These are phyloP conservation scores for Arachis stenosperma DNA, from an alignment of 306 rosid species.

Conservation along the genomic window DNA sequence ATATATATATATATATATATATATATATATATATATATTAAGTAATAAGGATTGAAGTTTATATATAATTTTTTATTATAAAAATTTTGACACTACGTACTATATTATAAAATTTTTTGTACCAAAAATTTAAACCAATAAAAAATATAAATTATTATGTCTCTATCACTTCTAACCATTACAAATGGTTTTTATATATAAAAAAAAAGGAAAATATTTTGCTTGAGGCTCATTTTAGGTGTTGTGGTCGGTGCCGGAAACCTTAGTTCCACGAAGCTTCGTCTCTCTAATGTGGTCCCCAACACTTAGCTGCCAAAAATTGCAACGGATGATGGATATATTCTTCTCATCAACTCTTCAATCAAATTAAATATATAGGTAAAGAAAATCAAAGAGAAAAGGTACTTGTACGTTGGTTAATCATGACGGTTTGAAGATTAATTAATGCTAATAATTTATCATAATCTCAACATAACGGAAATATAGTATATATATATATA, in stretches of 20 bases:
- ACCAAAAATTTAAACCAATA: too few species aligned
- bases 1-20: too few species aligned
- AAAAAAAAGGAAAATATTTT: conserved; percentile 18
- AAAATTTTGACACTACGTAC: too few species aligned
- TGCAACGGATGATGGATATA: background rate
- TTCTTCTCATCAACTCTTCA: background rate
- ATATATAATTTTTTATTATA: too few species aligned
- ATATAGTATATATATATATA: background rate
- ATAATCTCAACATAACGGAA: background rate
- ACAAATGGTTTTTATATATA: conserved; percentile 19
- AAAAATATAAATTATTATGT: too few species aligned
- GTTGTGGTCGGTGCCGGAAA: conserved; percentile 65
- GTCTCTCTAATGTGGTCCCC: conserved; percentile 19
- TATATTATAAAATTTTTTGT: too few species aligned
- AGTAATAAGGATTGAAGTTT: too few species aligned
- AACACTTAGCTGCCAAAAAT: conserved; percentile 37
- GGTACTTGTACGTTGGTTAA: background rate
- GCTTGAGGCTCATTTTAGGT: conserved; percentile 15
- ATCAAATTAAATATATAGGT: background rate
- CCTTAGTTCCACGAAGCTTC: conserved; percentile 66
- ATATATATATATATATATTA: too few species aligned
- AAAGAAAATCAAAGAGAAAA: background rate
- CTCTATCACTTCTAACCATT: conserved; percentile 36
- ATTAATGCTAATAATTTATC: background rate
- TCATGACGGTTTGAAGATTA: background rate